These are phyloP conservation scores for Apiospora sp. DNA, from an alignment of 2,329 filamentous ascomycete genomes.

Conservation along the genomic window DNA sequence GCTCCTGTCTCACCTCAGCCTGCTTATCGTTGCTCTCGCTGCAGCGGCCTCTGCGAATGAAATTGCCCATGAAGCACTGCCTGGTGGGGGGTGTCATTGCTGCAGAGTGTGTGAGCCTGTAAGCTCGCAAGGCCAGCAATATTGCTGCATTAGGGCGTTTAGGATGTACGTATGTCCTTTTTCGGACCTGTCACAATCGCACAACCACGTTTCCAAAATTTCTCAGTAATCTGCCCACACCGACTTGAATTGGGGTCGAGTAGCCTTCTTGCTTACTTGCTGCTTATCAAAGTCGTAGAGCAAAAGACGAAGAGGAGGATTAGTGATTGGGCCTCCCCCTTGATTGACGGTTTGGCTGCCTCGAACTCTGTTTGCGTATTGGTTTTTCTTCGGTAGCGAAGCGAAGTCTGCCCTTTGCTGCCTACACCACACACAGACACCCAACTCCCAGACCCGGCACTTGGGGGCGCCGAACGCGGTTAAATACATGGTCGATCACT, in stretches of 20 bases:
- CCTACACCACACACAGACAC: neutral
- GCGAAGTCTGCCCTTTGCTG: neutral
- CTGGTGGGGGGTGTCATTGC: neutral
- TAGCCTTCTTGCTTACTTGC: neutral
- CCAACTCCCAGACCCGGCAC: neutral
- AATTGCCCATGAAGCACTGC: neutral
- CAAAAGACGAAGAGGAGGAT: neutral
- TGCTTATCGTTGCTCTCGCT: constrained; percentile 12
- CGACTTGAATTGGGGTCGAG: constrained; percentile 10
- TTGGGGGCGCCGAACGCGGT: neutral
- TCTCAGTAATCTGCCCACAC: constrained; percentile 3
- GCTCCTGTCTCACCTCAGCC: constrained; percentile 16
- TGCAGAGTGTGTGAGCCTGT: neutral
- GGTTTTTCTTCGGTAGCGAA: neutral
- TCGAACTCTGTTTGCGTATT: constrained; percentile 8
- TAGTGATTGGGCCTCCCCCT: neutral
- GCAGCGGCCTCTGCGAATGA: neutral
- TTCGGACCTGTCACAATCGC: constrained; percentile 16
- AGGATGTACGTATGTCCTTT: neutral
- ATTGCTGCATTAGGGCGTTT: constrained; percentile 5
- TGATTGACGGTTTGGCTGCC: neutral
- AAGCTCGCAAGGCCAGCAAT: neutral
- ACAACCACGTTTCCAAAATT: neutral
- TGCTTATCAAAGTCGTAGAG: no score
- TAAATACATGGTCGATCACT: constrained; percentile 7